Evolutionary conservation across 2,329 filamentous ascomycete species (phyloP).

Genomic region (Verticillium nubilum): DNA sequence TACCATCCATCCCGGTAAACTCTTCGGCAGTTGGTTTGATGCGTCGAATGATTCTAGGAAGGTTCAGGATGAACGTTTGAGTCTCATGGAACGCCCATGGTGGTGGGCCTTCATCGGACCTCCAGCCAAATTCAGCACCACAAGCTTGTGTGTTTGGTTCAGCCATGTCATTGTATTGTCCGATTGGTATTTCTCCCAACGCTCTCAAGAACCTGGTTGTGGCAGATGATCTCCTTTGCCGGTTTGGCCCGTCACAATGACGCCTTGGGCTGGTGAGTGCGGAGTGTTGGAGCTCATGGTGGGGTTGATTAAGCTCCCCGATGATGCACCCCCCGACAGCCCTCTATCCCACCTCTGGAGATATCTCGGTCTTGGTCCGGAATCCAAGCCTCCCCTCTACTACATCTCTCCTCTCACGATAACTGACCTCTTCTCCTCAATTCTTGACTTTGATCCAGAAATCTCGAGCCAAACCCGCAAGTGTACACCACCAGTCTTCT

Average conservation of each 20-base stretch:
- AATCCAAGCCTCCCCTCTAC: not conserved
- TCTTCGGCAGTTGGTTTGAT: too few relatives aligned
- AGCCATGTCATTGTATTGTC: too few relatives aligned
- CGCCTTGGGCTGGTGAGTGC: not conserved
- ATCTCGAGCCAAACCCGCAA: conserved; percentile 2
- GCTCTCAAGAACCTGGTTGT: not conserved
- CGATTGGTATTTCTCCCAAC: too few relatives aligned
- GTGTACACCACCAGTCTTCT: not conserved
- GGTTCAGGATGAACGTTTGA: too few relatives aligned
- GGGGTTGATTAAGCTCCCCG: not conserved
- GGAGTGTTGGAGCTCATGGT: not conserved
- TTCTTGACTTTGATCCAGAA: not conserved
- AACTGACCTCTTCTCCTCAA: not conserved
- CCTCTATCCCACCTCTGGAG: not conserved
- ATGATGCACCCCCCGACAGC: not conserved
- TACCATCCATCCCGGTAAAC: too few relatives aligned
- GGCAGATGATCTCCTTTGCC: not conserved
- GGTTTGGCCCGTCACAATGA: not conserved
- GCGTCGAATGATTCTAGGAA: too few relatives aligned
- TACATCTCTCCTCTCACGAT: not conserved
- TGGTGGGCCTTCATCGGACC: too few relatives aligned
- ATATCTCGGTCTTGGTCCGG: conserved; percentile 1
- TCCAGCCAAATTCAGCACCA: too few relatives aligned
- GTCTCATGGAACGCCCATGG: too few relatives aligned
- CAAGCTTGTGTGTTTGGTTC: too few relatives aligned